Percentiles rank a stretch among this genome's conserved stretches.
phyloP scores from a whole-genome alignment of 176 grass and related monocot species.

The bread wheat (Triticum aestivum) region IWGSC_CS_RefSeq_v2.1 NC_057814.1:231742221-231742720 shows the following conservation, averaged over 20 bases:
- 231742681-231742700: too few species aligned
- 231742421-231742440: conserved; percentile 32
- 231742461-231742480: conserved; percentile 6
- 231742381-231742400: neutral
- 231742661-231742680: too few species aligned
- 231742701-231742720: too few species aligned
- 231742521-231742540: conserved; percentile 6
- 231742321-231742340: conserved; percentile 38
- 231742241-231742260: conserved; percentile 44
- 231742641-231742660: neutral
- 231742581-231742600: conserved; percentile 22
- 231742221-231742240: conserved; percentile 9
- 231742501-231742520: neutral
- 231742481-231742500: neutral
- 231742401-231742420: conserved; percentile 28
- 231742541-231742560: neutral
- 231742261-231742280: conserved; percentile 6
- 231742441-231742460: neutral
- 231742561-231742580: neutral
- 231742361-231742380: conserved; percentile 10
- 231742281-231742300: neutral
- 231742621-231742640: neutral
- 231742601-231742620: neutral
- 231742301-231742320: neutral
- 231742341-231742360: conserved; percentile 26